phyloP scores from a whole-genome alignment of 805 yeast species.

The Nakazawaea molendinolei region DNA sequence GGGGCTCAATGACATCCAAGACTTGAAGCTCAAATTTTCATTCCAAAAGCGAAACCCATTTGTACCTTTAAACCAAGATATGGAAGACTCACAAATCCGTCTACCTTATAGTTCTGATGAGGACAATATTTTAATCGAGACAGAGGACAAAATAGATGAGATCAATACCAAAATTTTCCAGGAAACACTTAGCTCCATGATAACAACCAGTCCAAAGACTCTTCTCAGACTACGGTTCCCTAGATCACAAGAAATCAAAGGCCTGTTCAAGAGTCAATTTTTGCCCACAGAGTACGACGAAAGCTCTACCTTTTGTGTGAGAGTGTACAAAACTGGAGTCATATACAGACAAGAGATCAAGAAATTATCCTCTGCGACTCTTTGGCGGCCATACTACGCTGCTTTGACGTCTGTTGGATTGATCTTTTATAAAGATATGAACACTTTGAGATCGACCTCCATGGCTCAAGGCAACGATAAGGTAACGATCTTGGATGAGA shows the following conservation, averaged over 20 bases:
- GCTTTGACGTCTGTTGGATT: slow-evolving; percentile 46
- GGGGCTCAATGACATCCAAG: slow-evolving; percentile 2
- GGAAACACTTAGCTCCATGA: background rate
- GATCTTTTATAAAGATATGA: slow-evolving; percentile 35
- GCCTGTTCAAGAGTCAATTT: too few species aligned
- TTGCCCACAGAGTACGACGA: too few species aligned
- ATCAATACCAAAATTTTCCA: slow-evolving; percentile 4
- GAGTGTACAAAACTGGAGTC: slow-evolving; percentile 35
- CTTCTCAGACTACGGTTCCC: background rate
- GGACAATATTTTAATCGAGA: slow-evolving; percentile 6
- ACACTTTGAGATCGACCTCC: slow-evolving; percentile 27
- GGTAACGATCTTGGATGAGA: slow-evolving; percentile 23
- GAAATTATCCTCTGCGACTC: slow-evolving; percentile 18
- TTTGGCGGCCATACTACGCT: slow-evolving; percentile 40
- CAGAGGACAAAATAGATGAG: slow-evolving; percentile 12
- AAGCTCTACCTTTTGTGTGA: too few species aligned
- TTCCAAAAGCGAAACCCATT: slow-evolving; percentile 10
- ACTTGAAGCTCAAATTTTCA: slow-evolving; percentile 1
- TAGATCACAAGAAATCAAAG: background rate
- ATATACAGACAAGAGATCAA: slow-evolving; percentile 33
- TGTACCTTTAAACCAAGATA: background rate
- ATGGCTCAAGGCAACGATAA: slow-evolving; percentile 18
- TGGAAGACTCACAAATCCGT: background rate
- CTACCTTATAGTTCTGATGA: slow-evolving; percentile 2
- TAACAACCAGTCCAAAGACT: slow-evolving; percentile 1